phyloP scores from a whole-genome alignment of 2,329 filamentous ascomycete species.

The Gaeumannomyces tritici region DNA sequence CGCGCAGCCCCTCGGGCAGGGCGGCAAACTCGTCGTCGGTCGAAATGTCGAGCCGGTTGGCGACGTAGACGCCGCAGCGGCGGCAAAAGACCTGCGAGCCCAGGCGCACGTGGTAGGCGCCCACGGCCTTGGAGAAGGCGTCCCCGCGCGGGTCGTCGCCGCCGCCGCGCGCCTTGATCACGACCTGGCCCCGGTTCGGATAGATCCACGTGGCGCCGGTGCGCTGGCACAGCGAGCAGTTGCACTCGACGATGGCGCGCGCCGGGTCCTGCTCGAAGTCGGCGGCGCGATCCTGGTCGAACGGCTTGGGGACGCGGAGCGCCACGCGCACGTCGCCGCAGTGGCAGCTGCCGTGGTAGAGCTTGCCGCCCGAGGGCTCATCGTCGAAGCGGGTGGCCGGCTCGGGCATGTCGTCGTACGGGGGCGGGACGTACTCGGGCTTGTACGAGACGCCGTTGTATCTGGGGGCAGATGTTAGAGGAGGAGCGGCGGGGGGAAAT shows the following conservation, averaged over 20 bases:
- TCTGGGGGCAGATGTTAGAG: conserved; percentile 13
- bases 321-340: conserved; percentile 38
- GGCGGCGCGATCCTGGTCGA: conserved; percentile 19
- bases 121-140: conserved; percentile 17
- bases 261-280: conserved; percentile 12
- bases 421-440: conserved; percentile 22
- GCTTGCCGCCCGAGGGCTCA: conserved; percentile 21
- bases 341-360: conserved; percentile 42
- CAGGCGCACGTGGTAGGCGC: conserved; percentile 8
- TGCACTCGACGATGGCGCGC: conserved; percentile 29
- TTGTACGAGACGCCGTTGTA: conserved; percentile 25
- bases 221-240: conserved; percentile 39
- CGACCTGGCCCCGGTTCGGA: conserved; percentile 26
- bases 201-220: conserved; percentile 37
- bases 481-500: background rate
- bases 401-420: conserved; percentile 26
- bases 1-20: conserved; percentile 17
- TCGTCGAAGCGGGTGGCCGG: conserved; percentile 21
- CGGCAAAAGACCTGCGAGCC: conserved; percentile 37
- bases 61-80: conserved; percentile 34
- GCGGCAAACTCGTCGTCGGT: conserved; percentile 25
- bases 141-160: conserved; percentile 17
- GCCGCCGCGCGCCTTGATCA: conserved; percentile 24
- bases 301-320: conserved; percentile 26
- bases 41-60: conserved; percentile 18